phyloP scores from a whole-genome alignment of 2,329 filamentous ascomycete genomes.

The Ascochyta rabiei region DNA sequence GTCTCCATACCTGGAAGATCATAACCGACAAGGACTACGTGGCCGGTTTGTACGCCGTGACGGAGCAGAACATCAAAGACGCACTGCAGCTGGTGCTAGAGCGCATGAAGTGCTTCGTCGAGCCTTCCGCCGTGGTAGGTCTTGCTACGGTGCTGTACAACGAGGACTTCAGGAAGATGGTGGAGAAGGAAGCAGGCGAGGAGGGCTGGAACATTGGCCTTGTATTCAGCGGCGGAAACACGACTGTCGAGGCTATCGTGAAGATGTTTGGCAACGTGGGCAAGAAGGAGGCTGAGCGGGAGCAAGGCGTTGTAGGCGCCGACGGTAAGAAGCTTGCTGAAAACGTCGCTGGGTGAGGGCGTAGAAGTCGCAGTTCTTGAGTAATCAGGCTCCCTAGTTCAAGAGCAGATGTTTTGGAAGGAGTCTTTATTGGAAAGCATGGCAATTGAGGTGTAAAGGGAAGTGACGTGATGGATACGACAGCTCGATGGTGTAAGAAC shows the following conservation, averaged over 20 bases:
- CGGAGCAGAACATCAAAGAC: conserved; percentile 78
- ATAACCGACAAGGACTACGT: conserved; percentile 77
- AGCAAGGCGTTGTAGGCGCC: conserved; percentile 48
- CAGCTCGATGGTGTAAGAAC: neutral
- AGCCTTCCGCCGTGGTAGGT: conserved; percentile 85
- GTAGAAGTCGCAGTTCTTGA: neutral
- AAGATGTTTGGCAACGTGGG: conserved; percentile 56
- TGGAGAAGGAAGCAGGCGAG: conserved; percentile 72
- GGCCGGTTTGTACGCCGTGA: conserved; percentile 72
- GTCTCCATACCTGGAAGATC: conserved; percentile 74
- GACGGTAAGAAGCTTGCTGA: conserved; percentile 53
- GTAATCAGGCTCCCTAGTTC: too few species aligned
- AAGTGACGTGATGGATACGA: neutral
- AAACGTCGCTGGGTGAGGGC: conserved; percentile 53
- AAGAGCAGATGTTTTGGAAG: too few species aligned
- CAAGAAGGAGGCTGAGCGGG: conserved; percentile 44
- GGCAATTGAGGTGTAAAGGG: neutral
- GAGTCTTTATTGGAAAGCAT: neutral
- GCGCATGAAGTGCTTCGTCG: conserved; percentile 87
- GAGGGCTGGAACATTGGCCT: conserved; percentile 74
- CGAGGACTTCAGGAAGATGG: conserved; percentile 73
- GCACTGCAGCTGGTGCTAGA: conserved; percentile 82
- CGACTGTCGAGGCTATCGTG: conserved; percentile 65
- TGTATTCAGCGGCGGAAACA: conserved; percentile 69
- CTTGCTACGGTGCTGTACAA: conserved; percentile 83